Base-by-base conservation (phyloP, 2,329 filamentous ascomycete genomes). In the Paecilomyces formosus region DNA sequence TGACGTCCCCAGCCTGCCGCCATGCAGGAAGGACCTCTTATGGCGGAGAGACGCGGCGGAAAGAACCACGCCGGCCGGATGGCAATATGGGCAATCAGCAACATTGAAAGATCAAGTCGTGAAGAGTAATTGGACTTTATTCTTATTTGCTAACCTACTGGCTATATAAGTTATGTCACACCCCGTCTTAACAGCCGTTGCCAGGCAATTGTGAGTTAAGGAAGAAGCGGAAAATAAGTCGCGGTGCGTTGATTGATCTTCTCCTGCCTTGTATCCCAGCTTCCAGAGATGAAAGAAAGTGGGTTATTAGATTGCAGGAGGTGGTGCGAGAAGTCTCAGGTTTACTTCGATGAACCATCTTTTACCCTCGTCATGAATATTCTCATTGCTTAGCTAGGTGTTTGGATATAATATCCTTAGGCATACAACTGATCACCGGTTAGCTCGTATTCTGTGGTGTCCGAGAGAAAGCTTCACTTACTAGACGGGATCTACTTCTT, bases 401-500 rank as follows among this genome's bases (percentile, higher is more conserved):
- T 67, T 81, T 84, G 60, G 84, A 78, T 53, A 83, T 86, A 54
- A 86, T 83, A 58, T 82, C 78, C 73, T 84, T 88, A 0, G 90
- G 90, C 82, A 92, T 86, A 72, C 88, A 92, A 69, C 81, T 83
- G 33, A 22, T 39, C 33, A 52, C 22, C 7, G 12, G 60, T 70
- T 63, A 70, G 64, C 53, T 61, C 56, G 61, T 18, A 30, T 26
- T 9, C 51, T 53, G 24, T 18, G n/a, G 35, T n/a, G 55, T 31
- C 26, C 13, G 24, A 49, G 31, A 2, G n/a, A 31, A 13, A 4
- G 8, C 7, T 39, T 52, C 39, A 75, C 81, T 78, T 78, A 89
- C 86, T 97, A 99, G 52, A 90, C 85, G 31, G 94, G 90, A 72
- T 99, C 90, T 56, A 99, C 88, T 60, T 88, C 85, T 66, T 88